Evolutionary conservation across 148 eudicot species (phyloP), one percentile per base, ranked within the genome.

Genomic region (Tetragonia tetragonoides): DNA sequence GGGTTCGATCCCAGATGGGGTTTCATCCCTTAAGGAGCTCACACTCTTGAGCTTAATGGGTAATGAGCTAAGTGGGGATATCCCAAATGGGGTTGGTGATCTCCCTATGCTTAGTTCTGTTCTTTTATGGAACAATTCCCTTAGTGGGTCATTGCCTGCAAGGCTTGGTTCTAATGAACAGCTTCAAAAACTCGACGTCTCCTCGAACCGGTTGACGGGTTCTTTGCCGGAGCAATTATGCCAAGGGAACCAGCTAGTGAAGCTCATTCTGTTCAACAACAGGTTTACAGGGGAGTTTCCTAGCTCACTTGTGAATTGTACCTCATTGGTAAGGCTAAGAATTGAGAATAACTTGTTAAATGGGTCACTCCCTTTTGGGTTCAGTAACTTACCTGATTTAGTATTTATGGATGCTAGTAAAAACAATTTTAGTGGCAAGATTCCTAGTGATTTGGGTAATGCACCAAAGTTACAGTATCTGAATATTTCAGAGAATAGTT

Each of bases 41-140:
- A 81, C 10, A 14, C 23, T 65, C 3, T 44, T 95, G 68, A 91
- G 76, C 37, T 67, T 95, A 73, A 81, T 90, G 85, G 74, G 73
- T 59, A 95, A 95, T 65, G 51, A 87, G 44, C 60, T 95, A 66
- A 85, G 78, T 46, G 99, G 99, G 1, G 86, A 85, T 39, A 84
- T 95, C 41, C 99, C 99, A 7, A 41, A 82, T 28, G 88, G 91
- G 4, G 81, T 95, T 46, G 92, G 87, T 7, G 92, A 88, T 66
- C 91, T 95, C 39, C 89, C 88, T 0, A 64, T 77, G 65, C 85
- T 95, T 11, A 85, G 81, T 71, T n/a, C 11, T 0, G 78, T 95
- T 20, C 75, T 59, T 65, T 80, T 95, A 34, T 95, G 99, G 99
- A 87, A 87, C 80, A 95, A 95, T 74, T 86, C 86, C 21, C 91